Conservation (phyloP, 2,329 filamentous ascomycete species). For the Alternaria rosae region DNA sequence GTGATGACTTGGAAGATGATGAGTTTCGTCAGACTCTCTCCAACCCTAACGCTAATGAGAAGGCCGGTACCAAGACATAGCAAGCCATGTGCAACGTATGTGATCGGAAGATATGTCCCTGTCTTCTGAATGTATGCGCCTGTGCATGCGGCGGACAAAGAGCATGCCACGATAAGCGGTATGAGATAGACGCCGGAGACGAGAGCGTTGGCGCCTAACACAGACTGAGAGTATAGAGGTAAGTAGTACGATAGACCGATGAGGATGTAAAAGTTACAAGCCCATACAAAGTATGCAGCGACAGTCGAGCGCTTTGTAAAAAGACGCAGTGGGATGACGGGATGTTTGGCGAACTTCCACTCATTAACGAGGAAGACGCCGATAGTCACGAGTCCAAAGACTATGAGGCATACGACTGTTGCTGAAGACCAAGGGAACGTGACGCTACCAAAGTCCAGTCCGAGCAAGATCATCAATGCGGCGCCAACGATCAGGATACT, state of each 20-base stretch:
- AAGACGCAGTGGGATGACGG: conserved; percentile 74
- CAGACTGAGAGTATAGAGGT: conserved; percentile 74
- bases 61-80: conserved; percentile 25
- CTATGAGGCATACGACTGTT: conserved; percentile 74
- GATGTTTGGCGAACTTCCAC: conserved; percentile 71
- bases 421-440: conserved; percentile 74
- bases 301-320: conserved; percentile 68
- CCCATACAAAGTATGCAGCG: conserved; percentile 57
- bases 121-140: conserved; percentile 54
- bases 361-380: conserved; percentile 73
- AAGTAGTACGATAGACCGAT: conserved; percentile 71
- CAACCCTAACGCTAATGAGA: conserved; percentile 15
- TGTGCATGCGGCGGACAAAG: conserved; percentile 49
- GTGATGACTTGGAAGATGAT: conserved; percentile 57
- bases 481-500: conserved; percentile 52
- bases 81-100: conserved; percentile 18
- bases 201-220: conserved; percentile 64
- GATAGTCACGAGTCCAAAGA: conserved; percentile 70
- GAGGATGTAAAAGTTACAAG: conserved; percentile 57
- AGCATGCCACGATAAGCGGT: conserved; percentile 58
- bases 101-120: conserved; percentile 42
- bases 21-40: conserved; percentile 34
- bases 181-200: conserved; percentile 65
- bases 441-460: conserved; percentile 80
- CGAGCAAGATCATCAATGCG: conserved; percentile 61